phyloP scores from a whole-genome alignment of 2,329 filamentous ascomycete species.

The Pseudohalonectria lignicola region DNA sequence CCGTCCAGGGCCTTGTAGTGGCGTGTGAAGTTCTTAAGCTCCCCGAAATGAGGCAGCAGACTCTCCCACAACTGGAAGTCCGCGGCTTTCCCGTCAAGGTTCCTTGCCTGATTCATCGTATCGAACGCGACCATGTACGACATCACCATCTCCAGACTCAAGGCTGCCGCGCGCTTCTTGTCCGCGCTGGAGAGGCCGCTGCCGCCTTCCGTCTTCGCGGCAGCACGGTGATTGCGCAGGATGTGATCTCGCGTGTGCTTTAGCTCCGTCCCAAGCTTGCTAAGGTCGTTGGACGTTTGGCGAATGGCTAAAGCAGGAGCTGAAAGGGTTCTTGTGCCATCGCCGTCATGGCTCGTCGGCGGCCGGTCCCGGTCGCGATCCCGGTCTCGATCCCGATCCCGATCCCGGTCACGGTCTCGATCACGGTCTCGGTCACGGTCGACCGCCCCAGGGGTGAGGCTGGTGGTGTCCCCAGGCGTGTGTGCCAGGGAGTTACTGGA shows the following conservation, averaged over 20 bases:
- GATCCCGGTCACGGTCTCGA: too few relatives aligned
- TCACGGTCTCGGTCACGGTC: too few relatives aligned
- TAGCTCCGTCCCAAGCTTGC: slow-evolving; percentile 32
- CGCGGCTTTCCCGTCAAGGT: slow-evolving; percentile 28
- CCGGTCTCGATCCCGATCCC: too few relatives aligned
- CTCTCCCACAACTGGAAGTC: slow-evolving; percentile 30
- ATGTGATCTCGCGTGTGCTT: slow-evolving; percentile 45
- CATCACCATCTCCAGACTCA: slow-evolving; percentile 37
- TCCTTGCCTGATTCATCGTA: slow-evolving; percentile 31
- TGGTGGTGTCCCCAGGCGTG: slow-evolving; percentile 36
- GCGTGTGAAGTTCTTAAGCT: slow-evolving; percentile 27
- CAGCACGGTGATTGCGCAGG: slow-evolving; percentile 10
- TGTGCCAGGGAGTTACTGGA: slow-evolving; percentile 41
- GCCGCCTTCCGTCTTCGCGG: slow-evolving; percentile 12
- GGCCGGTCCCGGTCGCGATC: too few relatives aligned
- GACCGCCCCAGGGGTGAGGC: slow-evolving; percentile 26
- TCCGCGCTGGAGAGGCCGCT: slow-evolving; percentile 16
- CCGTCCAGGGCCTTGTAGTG: slow-evolving; percentile 22
- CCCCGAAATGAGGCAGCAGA: slow-evolving; percentile 31
- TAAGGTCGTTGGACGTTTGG: slow-evolving; percentile 25
- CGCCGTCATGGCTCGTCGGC: slow-evolving; percentile 21
- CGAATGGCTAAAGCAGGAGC: too few relatives aligned
- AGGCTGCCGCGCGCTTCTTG: slow-evolving; percentile 27
- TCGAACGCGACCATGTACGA: slow-evolving; percentile 44
- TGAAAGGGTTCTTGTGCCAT: slow-evolving; percentile 13